Percentiles rank a stretch among this genome's conserved stretches.
Conservation (phyloP, 2,329 filamentous ascomycete species). For the Sclerotinia sclerotiorum region DNA sequence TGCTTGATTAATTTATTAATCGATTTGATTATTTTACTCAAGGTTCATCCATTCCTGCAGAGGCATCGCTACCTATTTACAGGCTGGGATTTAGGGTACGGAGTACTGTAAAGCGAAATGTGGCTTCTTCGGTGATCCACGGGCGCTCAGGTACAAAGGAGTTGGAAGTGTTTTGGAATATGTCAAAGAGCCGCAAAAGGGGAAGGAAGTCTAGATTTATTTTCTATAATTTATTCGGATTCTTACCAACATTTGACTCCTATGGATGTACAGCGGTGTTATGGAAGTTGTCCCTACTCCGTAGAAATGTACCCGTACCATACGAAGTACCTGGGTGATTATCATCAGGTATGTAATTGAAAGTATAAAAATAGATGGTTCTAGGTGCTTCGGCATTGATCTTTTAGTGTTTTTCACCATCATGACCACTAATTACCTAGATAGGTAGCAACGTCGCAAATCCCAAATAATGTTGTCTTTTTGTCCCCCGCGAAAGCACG, state of each 20-base stretch:
- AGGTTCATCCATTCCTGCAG: neutral
- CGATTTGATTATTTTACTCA: constrained; percentile 5
- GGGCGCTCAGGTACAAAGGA: neutral
- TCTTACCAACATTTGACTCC: no score
- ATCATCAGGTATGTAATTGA: no score
- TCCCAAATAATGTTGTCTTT: no score
- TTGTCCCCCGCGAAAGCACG: neutral
- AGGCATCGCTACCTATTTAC: neutral
- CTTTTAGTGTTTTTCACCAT: neutral
- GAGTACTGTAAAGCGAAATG: neutral
- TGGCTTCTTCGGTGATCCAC: constrained; percentile 13
- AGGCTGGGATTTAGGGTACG: neutral
- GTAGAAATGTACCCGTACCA: no score
- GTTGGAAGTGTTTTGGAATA: neutral
- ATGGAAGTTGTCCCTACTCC: no score
- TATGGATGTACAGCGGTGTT: no score
- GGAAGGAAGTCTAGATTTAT: neutral
- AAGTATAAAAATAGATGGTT: no score
- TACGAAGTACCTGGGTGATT: neutral
- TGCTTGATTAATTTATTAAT: neutral
- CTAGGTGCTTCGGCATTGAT: no score
- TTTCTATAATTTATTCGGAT: no score
- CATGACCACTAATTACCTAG: neutral
- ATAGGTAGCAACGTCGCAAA: neutral
- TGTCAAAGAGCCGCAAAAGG: constrained; percentile 6